Evolutionary conservation across 352 stramenopile genomes (phyloP), one percentile per base, ranked within the genome.

Genomic region (Pythium phragmiticola): DNA sequence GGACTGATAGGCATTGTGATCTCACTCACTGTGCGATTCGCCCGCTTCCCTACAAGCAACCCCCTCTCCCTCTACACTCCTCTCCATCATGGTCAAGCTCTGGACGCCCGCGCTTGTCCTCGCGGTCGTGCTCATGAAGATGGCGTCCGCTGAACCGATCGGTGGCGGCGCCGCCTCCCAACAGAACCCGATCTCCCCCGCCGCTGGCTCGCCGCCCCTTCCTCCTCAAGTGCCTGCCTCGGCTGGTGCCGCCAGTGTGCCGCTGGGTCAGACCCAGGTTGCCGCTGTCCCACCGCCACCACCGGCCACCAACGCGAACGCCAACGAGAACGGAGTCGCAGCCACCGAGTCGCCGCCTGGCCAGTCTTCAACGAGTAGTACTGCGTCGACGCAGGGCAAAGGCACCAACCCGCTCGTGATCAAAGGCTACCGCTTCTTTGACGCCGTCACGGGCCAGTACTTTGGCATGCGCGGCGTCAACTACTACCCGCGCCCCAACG

Each of bases 401-500:
- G 59, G 59, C 57, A 76, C 70, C 2, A 76, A 80, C 36, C 71
- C 73, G 9, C 45, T 83, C 26, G 67, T 86, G 49, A 76, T 91
- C 66, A 89, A 93, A 56, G 83, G 83, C 61, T 86, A 87, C 60
- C 78, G 77, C 30, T 91, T 94, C 64, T 96, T 91, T 62, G 80
- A 96, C 69, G 80, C 68, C 19, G 61, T 78, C 49, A 89, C 80
- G 8, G 76, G 74, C 47, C 66, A 90, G 48, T 86, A 90, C 60
- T 89, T 96, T 68, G 73, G 75, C 13, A 73, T 90, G 36, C 75
- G 78, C 49, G 88, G 88, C 30, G 77, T 95, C 64, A 87, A 92
- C 60, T 95, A 95, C 72, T 95, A 95, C 66, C 87, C 87, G n/a
- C 79, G 87, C 9, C 54, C 88, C 11, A 96, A 96, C 63, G 57